Evolutionary conservation across 2,329 filamentous ascomycete genomes (phyloP).

Genomic region (Capronia coronata): DNA sequence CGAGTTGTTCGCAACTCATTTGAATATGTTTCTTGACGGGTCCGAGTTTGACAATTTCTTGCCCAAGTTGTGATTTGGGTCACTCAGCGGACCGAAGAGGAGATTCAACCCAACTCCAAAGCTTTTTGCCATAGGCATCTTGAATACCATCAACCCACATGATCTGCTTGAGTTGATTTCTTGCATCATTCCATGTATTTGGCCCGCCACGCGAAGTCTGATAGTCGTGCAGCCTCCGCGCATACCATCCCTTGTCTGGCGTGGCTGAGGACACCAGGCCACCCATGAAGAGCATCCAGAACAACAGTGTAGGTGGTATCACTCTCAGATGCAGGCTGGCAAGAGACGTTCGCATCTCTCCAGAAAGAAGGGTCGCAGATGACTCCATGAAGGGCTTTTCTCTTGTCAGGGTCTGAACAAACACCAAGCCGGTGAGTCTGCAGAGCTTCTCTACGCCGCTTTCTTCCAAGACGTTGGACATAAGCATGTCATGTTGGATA

Average conservation of each 20-base stretch:
- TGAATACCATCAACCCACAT: conserved; percentile 16
- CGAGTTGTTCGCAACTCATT: conserved; percentile 12
- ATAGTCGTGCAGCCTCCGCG: neutral
- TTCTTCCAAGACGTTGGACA: neutral
- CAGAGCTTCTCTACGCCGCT: conserved; percentile 8
- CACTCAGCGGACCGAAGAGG: neutral
- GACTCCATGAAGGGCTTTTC: conserved; percentile 9
- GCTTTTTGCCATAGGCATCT: conserved; percentile 10
- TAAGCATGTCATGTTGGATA: conserved; percentile 19
- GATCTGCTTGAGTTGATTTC: conserved; percentile 4
- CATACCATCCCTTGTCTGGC: conserved; percentile 14
- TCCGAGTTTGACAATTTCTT: conserved; percentile 10
- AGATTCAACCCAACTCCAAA: conserved; percentile 12
- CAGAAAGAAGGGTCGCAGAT: conserved; percentile 8
- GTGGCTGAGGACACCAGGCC: conserved; percentile 11
- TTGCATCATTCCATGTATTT: conserved; percentile 10
- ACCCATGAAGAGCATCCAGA: conserved; percentile 21
- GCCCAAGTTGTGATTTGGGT: conserved; percentile 7
- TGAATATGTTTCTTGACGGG: conserved; percentile 21
- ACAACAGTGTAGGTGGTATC: conserved; percentile 1
- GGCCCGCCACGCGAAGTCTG: neutral
- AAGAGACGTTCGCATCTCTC: conserved; percentile 4
- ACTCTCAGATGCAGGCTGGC: neutral
- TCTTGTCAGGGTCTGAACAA: conserved; percentile 17
- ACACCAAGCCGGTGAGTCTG: conserved; percentile 16